Percentiles rank a stretch among this genome's conserved stretches.
Conservation (phyloP, 1,284 basidiomycete species). For the Pseudozyma sp. region DNA sequence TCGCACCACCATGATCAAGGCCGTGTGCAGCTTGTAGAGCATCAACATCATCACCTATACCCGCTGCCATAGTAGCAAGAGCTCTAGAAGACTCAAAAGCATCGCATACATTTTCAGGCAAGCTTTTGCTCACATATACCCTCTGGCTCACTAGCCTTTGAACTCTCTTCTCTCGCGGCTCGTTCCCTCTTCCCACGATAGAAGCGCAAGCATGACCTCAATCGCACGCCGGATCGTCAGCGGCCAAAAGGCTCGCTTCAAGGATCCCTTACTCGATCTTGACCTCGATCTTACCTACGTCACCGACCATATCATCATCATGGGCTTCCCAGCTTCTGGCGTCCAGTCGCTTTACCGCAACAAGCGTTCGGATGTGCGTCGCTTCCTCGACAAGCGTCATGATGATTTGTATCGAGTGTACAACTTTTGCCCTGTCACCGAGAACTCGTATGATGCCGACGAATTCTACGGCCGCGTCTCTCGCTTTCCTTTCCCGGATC, state of each 20-base stretch:
- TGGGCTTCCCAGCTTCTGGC: constrained; percentile 84
- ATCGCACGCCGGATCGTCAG: constrained; percentile 70
- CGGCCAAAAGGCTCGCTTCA: constrained; percentile 80
- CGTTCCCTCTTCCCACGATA: background rate
- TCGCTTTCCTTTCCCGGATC: constrained; percentile 85
- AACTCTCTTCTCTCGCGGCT: background rate
- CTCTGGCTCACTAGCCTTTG: background rate
- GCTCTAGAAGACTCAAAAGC: background rate
- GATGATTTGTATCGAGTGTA: constrained; percentile 84
- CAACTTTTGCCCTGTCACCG: constrained; percentile 75
- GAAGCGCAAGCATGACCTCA: constrained; percentile 31
- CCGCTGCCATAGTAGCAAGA: too few relatives aligned
- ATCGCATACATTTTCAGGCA: background rate
- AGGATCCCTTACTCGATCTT: constrained; percentile 77
- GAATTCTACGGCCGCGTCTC: constrained; percentile 76
- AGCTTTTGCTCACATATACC: background rate
- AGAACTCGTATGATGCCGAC: constrained; percentile 71
- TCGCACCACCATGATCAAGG: background rate
- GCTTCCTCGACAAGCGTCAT: constrained; percentile 81
- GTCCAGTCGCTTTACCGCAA: constrained; percentile 86
- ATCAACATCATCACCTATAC: too few relatives aligned
- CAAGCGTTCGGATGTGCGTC: constrained; percentile 79
- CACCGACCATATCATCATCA: constrained; percentile 78
- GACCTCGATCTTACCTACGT: constrained; percentile 87
- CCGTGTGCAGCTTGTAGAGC: background rate